Evolutionary conservation across 2,329 filamentous ascomycete genomes (phyloP).

Genomic region (Arthrobotrys pseudoclavata): DNA sequence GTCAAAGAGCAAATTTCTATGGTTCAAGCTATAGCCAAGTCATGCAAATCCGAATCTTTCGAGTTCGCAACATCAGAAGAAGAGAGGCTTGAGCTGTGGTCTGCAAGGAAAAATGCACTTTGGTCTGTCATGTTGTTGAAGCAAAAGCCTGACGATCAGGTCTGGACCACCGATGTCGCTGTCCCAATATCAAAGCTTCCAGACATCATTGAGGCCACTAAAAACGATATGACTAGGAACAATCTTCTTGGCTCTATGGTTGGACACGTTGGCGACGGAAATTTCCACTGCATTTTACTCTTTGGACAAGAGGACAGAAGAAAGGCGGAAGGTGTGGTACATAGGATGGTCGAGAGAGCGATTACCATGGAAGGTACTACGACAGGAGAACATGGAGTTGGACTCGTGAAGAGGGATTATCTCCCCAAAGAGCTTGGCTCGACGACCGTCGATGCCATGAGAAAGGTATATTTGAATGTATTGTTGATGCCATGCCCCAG

Average conservation of each 20-base stretch:
- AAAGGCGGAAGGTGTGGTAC: conserved; percentile 78
- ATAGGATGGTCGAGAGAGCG: conserved; percentile 87
- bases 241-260: conserved; percentile 76
- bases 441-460: conserved; percentile 83
- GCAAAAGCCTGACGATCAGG: conserved; percentile 72
- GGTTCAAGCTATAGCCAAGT: conserved; percentile 75
- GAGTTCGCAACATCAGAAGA: conserved; percentile 76
- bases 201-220: conserved; percentile 81
- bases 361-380: conserved; percentile 88
- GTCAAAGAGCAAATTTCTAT: conserved; percentile 84
- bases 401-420: conserved; percentile 87
- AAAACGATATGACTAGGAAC: conserved; percentile 72
- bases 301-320: conserved; percentile 77
- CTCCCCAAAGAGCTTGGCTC: conserved; percentile 81
- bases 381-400: conserved; percentile 86
- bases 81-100: conserved; percentile 80
- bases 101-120: conserved; percentile 79
- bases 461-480: conserved; percentile 72
- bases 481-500: conserved; percentile 6
- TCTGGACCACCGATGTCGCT: conserved; percentile 86
- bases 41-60: conserved; percentile 74
- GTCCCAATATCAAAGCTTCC: conserved; percentile 80
- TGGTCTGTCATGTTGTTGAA: conserved; percentile 79
- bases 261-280: conserved; percentile 81
- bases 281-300: conserved; percentile 79